These are phyloP conservation scores for Scedosporium dehoogii DNA, from an alignment of 2,329 filamentous ascomycete species.

Conservation along the genomic window DNA sequence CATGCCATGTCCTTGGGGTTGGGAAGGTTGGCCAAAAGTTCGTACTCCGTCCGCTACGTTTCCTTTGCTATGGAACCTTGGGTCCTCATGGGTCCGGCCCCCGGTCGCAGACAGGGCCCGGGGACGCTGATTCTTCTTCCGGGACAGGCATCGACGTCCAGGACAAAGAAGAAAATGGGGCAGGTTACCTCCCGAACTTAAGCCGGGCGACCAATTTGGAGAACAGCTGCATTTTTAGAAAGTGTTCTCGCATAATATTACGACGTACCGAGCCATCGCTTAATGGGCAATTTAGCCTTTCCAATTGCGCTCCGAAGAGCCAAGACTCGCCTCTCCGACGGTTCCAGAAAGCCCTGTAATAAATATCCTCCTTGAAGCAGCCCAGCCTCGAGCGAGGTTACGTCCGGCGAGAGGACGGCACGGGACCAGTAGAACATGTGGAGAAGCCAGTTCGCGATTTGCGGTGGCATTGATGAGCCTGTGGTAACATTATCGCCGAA, in stretches of 20 bases:
- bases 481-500: not conserved
- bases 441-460: not conserved
- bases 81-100: not conserved
- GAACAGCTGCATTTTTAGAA: not conserved
- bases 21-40: not conserved
- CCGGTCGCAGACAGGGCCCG: not conserved
- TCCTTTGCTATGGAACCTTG: not conserved
- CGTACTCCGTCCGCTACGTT: not conserved
- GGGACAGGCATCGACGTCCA: not conserved
- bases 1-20: conserved; percentile 7
- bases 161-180: not conserved
- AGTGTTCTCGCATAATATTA: not conserved
- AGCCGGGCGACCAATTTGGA: not conserved
- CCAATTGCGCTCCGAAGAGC: too few species aligned
- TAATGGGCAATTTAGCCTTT: too few species aligned
- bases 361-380: too few species aligned
- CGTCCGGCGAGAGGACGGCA: too few species aligned
- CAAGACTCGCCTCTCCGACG: too few species aligned
- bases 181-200: not conserved
- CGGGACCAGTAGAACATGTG: not conserved
- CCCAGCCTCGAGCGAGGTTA: too few species aligned
- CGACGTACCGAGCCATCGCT: too few species aligned
- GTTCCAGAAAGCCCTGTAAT: too few species aligned
- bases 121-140: not conserved
- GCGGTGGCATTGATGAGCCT: not conserved